phyloP scores from a whole-genome alignment of 208 protist species.

The Trypanosoma melophagium region DNA sequence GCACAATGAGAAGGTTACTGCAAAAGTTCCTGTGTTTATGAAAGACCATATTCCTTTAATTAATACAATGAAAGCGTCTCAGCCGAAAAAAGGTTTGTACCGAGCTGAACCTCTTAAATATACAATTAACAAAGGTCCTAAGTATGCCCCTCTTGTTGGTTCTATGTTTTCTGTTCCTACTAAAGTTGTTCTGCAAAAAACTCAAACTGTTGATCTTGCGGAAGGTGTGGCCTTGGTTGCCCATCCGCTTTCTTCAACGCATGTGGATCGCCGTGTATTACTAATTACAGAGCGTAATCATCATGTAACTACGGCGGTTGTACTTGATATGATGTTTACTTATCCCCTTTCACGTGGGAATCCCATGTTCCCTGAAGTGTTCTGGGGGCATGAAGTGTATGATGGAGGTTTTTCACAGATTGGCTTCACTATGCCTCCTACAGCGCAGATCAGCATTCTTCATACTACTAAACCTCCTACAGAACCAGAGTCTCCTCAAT shows the following conservation, averaged over 20 bases:
- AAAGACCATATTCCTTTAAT: slow-evolving; percentile 53
- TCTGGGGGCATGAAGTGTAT: slow-evolving; percentile 88
- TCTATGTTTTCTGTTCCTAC: slow-evolving; percentile 35
- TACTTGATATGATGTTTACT: slow-evolving; percentile 80
- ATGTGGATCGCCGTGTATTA: slow-evolving; percentile 79
- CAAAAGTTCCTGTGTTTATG: slow-evolving; percentile 44
- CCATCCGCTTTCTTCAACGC: slow-evolving; percentile 80
- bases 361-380: slow-evolving; percentile 88
- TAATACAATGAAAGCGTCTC: slow-evolving; percentile 28
- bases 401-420: slow-evolving; percentile 84
- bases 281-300: slow-evolving; percentile 72
- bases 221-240: slow-evolving; percentile 75
- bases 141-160: slow-evolving; percentile 42
- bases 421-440: slow-evolving; percentile 86
- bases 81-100: slow-evolving; percentile 37
- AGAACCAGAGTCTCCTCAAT: slow-evolving; percentile 31
- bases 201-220: slow-evolving; percentile 37
- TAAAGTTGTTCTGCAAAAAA: slow-evolving; percentile 48
- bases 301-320: slow-evolving; percentile 62
- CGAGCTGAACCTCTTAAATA: slow-evolving; percentile 41
- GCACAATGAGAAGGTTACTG: slow-evolving; percentile 65
- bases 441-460: slow-evolving; percentile 71
- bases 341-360: slow-evolving; percentile 79
- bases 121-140: slow-evolving; percentile 10
- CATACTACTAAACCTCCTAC: slow-evolving; percentile 70